phyloP scores from a whole-genome alignment of 1,139 yeast genomes.

The Groenewaldozyma sp. region DNA sequence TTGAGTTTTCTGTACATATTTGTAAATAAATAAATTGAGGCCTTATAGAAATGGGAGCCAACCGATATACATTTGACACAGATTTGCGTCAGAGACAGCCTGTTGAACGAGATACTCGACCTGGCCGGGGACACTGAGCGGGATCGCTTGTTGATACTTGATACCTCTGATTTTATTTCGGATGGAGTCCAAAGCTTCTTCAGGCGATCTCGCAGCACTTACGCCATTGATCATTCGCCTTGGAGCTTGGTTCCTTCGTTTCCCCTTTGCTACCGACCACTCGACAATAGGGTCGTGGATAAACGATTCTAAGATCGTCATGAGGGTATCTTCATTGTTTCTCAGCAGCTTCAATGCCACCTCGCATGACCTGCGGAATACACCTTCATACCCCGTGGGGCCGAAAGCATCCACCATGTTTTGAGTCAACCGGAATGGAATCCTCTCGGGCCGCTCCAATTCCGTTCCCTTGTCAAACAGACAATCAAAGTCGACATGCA shows the following conservation, averaged over 20 bases:
- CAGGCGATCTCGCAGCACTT: constrained; percentile 36
- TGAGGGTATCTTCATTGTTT: constrained; percentile 73
- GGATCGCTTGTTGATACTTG: constrained; percentile 70
- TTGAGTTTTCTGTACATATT: constrained; percentile 2
- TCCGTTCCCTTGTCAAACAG: constrained; percentile 66
- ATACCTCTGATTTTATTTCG: constrained; percentile 80
- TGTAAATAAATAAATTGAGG: constrained; percentile 8
- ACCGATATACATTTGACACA: constrained; percentile 87
- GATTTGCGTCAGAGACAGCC: constrained; percentile 62
- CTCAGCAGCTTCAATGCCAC: constrained; percentile 69
- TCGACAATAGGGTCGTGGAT: constrained; percentile 78
- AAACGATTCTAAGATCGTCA: constrained; percentile 88
- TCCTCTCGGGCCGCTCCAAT: constrained; percentile 76
- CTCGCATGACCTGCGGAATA: constrained; percentile 78
- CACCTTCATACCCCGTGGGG: constrained; percentile 81
- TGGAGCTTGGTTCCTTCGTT: constrained; percentile 10
- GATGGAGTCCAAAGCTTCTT: constrained; percentile 63
- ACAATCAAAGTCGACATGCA: constrained; percentile 97
- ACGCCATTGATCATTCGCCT: constrained; percentile 20
- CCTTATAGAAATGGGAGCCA: constrained; percentile 72
- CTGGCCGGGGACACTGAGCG: constrained; percentile 87
- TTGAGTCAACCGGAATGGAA: constrained; percentile 85
- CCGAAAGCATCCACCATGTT: constrained; percentile 92
- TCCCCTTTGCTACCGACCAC: constrained; percentile 18
- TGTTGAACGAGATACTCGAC: constrained; percentile 83